Base-by-base conservation (phyloP, 106 monocot genomes). In the Dioscorea zingiberensis region DNA sequence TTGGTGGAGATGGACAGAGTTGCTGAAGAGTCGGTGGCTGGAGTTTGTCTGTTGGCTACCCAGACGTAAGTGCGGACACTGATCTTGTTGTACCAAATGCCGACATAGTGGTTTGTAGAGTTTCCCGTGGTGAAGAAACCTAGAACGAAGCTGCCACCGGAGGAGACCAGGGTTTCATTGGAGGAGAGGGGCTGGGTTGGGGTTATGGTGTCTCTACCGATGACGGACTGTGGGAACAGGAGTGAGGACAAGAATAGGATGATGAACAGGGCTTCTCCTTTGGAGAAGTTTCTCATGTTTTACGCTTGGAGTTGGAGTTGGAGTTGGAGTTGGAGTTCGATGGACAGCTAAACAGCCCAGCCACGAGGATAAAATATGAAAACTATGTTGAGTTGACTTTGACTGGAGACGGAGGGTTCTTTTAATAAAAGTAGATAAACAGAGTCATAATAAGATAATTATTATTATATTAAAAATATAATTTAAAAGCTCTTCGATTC, bases 21-120 rank as follows among this genome's bases (percentile, higher is more conserved):
- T 10, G 72, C 83, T 13, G 60, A 14, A 28, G 48, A 27, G 60
- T 49, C 47, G 1, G 48, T 25, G 14, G 78, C 27, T 3, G 74
- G 70, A 38, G 5, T 18, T 9, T 62, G 27, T 0, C 74, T 69
- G 70, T 83, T 83, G 56, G 83, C 83, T 27, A 83, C 77, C 83
- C 83, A 83, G 7, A 78, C 61, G 17, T 71, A 47, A 17, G 57
- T 68, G 5, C 16, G 54, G 1, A 13, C 24, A 9, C 77, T 44
- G 44, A 72, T 73, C 0, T 47, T 55, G 55, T 71, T 54, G 56
- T 71, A 78, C 78, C 78, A 78, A 27, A 78, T 68, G 10, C 73
- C 78, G 30, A 79, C 21, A 63, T 69, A 79, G 7, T 59, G 25
- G 25, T 30, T 71, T 25, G 1, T 49, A 0, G 78, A 29, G 44